These are phyloP conservation scores for Colletotrichum musae DNA, from an alignment of 2,329 filamentous ascomycete species.

Conservation along the genomic window DNA sequence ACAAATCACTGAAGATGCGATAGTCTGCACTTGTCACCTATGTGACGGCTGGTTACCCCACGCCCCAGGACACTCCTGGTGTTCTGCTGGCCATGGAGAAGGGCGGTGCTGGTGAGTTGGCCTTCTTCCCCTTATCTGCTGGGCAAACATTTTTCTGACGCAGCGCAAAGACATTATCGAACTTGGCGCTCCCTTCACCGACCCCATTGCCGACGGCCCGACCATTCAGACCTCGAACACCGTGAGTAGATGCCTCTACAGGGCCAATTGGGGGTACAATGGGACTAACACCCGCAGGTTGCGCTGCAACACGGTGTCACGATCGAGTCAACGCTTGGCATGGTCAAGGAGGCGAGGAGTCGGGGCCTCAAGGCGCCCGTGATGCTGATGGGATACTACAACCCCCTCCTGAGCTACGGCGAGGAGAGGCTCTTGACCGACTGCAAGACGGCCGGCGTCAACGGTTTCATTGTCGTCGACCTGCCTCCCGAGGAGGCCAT, in stretches of 20 bases:
- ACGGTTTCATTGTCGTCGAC: constrained; percentile 97
- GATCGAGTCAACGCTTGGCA: constrained; percentile 82
- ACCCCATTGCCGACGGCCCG: constrained; percentile 97
- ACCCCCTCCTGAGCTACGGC: constrained; percentile 93
- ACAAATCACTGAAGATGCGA: constrained; percentile 14
- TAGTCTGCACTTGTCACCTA: constrained; percentile 93
- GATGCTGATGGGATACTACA: constrained; percentile 99
- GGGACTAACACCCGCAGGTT: constrained; percentile 53
- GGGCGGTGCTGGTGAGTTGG: constrained; percentile 84
- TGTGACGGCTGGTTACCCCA: constrained; percentile 94
- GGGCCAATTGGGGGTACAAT: constrained; percentile 11
- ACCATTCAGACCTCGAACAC: constrained; percentile 98
- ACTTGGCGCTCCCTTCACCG: constrained; percentile 95
- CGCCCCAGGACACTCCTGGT: constrained; percentile 83
- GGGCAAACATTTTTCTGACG: too few relatives aligned
- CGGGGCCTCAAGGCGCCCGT: constrained; percentile 86
- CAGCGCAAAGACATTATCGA: constrained; percentile 84
- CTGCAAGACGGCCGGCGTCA: constrained; percentile 86
- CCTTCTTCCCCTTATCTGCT: neutral
- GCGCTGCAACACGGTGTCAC: constrained; percentile 92
- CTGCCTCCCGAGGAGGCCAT: constrained; percentile 96
- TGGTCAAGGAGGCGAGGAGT: constrained; percentile 85
- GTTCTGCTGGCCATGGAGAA: constrained; percentile 92
- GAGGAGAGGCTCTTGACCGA: constrained; percentile 91
- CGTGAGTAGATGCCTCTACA: constrained; percentile 58